Conservation (phyloP, 139 green algal species). For the Tetraselmis chui region DNA sequence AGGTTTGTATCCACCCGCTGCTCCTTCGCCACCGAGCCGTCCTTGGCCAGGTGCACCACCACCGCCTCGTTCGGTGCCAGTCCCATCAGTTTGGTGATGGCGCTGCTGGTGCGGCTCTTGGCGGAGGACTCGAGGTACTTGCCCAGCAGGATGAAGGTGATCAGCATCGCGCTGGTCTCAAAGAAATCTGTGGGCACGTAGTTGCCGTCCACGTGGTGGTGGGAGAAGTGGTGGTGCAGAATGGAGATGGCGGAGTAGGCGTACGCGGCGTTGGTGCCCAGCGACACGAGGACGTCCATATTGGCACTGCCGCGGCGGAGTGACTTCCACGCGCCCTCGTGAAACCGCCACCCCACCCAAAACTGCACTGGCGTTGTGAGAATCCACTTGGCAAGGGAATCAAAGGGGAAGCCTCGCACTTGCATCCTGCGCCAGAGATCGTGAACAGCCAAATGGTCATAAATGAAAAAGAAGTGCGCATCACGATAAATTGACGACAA, state of each 20-base stretch:
- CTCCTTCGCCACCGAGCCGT: conserved; percentile 44
- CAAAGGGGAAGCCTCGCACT: conserved; percentile 62
- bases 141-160: conserved; percentile 92
- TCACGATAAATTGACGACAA: neutral
- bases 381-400: conserved; percentile 71
- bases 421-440: conserved; percentile 17
- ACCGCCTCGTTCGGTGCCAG: conserved; percentile 68
- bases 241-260: conserved; percentile 82
- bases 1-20: conserved; percentile 63
- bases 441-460: conserved; percentile 12
- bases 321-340: conserved; percentile 69
- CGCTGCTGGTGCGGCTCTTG: conserved; percentile 32
- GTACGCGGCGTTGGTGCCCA: conserved; percentile 92
- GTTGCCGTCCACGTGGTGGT: conserved; percentile 24
- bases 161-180: conserved; percentile 94
- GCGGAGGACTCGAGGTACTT: conserved; percentile 75
- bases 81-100: conserved; percentile 63
- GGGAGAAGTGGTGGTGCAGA: conserved; percentile 55
- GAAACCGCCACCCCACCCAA: conserved; percentile 86
- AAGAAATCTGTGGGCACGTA: conserved; percentile 90
- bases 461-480: no score
- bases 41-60: conserved; percentile 60
- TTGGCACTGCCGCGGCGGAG: conserved; percentile 46
- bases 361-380: conserved; percentile 90
- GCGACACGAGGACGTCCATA: conserved; percentile 85